Conservation (phyloP, 305 asterid species). For the Salvia sclarea region DNA sequence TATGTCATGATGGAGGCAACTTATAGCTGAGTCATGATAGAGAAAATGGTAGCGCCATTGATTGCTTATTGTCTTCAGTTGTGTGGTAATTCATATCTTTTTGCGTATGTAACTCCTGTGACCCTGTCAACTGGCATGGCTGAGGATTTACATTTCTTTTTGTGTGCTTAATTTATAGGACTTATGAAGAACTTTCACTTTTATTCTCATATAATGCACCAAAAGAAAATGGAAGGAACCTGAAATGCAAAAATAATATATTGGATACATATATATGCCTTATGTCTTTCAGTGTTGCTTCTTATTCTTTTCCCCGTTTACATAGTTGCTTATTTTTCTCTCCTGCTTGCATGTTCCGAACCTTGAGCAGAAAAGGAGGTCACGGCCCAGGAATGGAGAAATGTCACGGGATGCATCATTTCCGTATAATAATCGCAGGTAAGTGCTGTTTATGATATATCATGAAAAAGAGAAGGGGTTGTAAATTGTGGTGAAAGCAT, state of each 20-base stretch:
- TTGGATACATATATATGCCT: background rate
- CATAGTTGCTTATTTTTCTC: background rate
- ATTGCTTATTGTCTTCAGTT: background rate
- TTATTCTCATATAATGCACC: background rate
- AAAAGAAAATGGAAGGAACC: background rate
- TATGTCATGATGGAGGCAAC: background rate
- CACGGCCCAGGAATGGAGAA: constrained; percentile 60
- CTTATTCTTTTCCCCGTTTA: background rate
- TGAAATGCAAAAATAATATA: background rate
- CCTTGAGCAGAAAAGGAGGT: constrained; percentile 72
- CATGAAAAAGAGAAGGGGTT: constrained; percentile 21
- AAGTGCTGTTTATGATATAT: constrained; percentile 34
- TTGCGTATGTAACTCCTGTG: constrained; percentile 12
- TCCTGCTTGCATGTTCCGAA: constrained; percentile 35
- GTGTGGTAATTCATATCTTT: background rate
- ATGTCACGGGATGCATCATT: constrained; percentile 60
- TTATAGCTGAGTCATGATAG: constrained; percentile 10
- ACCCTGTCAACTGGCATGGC: constrained; percentile 5
- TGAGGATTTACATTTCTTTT: background rate
- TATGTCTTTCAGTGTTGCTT: background rate
- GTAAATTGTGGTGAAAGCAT: constrained; percentile 20
- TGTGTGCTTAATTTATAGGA: background rate
- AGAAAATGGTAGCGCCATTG: constrained; percentile 4
- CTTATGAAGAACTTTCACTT: constrained; percentile 15
- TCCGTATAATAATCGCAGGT: constrained; percentile 71